These are phyloP conservation scores for Chaetomidium leptoderma DNA, from an alignment of 495 filamentous ascomycete species.

Conservation along the genomic window DNA sequence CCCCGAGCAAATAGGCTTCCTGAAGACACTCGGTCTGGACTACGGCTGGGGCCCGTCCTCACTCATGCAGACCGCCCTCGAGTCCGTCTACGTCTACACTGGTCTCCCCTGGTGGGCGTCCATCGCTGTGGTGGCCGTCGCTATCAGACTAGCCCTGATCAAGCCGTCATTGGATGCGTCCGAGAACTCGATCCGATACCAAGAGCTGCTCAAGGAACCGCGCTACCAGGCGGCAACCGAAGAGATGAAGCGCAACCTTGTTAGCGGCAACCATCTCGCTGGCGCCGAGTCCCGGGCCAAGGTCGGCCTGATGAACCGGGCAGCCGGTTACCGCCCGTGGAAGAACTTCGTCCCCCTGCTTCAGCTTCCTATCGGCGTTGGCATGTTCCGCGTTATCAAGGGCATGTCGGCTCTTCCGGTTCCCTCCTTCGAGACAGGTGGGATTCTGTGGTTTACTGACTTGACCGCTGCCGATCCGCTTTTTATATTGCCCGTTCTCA, in stretches of 20 bases:
- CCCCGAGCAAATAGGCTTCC: slow-evolving; percentile 73
- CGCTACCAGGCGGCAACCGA: slow-evolving; percentile 47
- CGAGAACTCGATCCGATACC: slow-evolving; percentile 55
- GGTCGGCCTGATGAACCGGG: slow-evolving; percentile 45
- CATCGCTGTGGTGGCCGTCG: slow-evolving; percentile 58
- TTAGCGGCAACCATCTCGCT: slow-evolving; percentile 38
- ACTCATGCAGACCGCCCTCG: slow-evolving; percentile 65
- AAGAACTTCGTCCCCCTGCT: slow-evolving; percentile 55
- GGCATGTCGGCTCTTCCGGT: slow-evolving; percentile 76
- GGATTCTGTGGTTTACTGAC: slow-evolving; percentile 72
- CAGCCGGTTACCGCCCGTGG: slow-evolving; percentile 50
- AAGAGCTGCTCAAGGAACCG: slow-evolving; percentile 46
- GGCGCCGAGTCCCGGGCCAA: slow-evolving; percentile 43
- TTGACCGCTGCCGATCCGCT: slow-evolving; percentile 73
- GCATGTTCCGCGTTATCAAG: slow-evolving; percentile 70
- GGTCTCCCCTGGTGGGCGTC: slow-evolving; percentile 80
- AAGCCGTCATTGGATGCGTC: slow-evolving; percentile 57
- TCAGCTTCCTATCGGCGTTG: slow-evolving; percentile 69
- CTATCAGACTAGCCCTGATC: slow-evolving; percentile 62
- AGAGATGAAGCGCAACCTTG: slow-evolving; percentile 44
- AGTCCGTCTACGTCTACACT: slow-evolving; percentile 70
- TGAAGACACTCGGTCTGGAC: slow-evolving; percentile 77
- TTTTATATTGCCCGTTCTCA: slow-evolving; percentile 61
- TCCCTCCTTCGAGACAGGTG: slow-evolving; percentile 65
- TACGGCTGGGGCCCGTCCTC: slow-evolving; percentile 75